Evolutionary conservation across 177 flowering plant species (phyloP).

Genomic region (Telopea speciosissima): DNA sequence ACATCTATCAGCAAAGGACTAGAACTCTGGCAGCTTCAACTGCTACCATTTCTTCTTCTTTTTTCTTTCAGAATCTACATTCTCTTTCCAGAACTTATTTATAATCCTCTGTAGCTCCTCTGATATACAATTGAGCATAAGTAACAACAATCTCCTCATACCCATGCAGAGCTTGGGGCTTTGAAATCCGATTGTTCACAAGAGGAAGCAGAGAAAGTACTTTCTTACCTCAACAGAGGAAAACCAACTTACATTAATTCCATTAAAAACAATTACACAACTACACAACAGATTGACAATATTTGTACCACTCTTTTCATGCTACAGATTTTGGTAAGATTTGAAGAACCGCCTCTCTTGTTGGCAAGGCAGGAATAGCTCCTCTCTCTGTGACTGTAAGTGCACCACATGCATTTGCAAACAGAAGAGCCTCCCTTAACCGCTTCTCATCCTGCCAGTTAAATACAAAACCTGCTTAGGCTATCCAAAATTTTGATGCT

Average conservation of each 20-base stretch:
- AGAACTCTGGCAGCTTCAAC: neutral
- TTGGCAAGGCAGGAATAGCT: slow-evolving; percentile 75
- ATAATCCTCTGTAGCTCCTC: neutral
- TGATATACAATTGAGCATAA: neutral
- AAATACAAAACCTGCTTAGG: neutral
- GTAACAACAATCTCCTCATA: neutral
- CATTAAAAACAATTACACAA: neutral
- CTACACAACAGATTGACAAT: too few species aligned
- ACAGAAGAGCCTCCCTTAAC: slow-evolving; percentile 47
- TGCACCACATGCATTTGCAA: slow-evolving; percentile 81
- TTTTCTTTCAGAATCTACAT: neutral
- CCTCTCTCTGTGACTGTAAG: slow-evolving; percentile 61
- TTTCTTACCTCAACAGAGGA: neutral
- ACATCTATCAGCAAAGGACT: neutral
- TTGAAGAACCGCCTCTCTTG: slow-evolving; percentile 48
- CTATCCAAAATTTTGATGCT: neutral
- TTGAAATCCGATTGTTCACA: neutral
- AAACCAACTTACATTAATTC: neutral
- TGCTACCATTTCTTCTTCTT: neutral
- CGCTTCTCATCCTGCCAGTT: slow-evolving; percentile 48
- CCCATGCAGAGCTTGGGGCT: neutral
- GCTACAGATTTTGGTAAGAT: slow-evolving; percentile 19
- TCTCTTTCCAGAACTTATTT: neutral
- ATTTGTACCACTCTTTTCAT: slow-evolving; percentile 5
- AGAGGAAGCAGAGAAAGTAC: neutral